Percentiles rank a stretch among this genome's conserved stretches.
Conservation (phyloP, 1,139 yeast genomes). For the Suhomyces taliae region DNA sequence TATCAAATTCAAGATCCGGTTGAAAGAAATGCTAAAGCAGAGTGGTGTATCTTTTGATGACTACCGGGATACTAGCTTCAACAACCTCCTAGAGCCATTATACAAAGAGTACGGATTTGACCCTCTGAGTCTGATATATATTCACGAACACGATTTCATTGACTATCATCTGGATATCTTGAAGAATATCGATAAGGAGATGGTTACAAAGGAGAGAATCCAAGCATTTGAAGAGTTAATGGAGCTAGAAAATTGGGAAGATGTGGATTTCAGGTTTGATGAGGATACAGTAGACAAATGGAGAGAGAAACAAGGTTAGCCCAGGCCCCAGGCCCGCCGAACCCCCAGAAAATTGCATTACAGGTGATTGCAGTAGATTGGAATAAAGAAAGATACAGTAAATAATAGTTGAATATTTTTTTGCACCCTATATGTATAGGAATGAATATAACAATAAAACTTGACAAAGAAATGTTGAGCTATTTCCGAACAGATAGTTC, state of each 20-base stretch:
- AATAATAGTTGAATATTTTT: too few species aligned
- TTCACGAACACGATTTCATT: conserved; percentile 17
- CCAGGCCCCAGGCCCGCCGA: too few species aligned
- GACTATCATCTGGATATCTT: conserved; percentile 17
- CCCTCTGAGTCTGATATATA: conserved; percentile 4
- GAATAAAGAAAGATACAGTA: too few species aligned
- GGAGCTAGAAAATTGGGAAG: neutral
- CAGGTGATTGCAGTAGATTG: too few species aligned
- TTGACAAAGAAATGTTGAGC: too few species aligned
- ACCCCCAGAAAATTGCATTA: too few species aligned
- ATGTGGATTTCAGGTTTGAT: neutral
- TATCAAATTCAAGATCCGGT: conserved; percentile 14
- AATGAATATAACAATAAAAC: too few species aligned
- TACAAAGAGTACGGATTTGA: neutral
- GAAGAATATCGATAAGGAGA: neutral
- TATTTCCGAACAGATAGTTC: too few species aligned
- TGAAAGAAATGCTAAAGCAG: conserved; percentile 10
- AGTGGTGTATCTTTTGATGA: conserved; percentile 3
- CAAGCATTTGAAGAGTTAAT: neutral
- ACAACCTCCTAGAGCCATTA: neutral
- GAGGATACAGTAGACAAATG: neutral
- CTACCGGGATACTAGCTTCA: conserved; percentile 1
- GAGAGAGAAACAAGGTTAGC: neutral
- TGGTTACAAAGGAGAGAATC: neutral
- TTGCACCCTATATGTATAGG: too few species aligned